Evolutionary conservation across 2,329 filamentous ascomycete species (phyloP), one percentile per base, ranked within the genome.

Genomic region (Didymella lethalis): DNA sequence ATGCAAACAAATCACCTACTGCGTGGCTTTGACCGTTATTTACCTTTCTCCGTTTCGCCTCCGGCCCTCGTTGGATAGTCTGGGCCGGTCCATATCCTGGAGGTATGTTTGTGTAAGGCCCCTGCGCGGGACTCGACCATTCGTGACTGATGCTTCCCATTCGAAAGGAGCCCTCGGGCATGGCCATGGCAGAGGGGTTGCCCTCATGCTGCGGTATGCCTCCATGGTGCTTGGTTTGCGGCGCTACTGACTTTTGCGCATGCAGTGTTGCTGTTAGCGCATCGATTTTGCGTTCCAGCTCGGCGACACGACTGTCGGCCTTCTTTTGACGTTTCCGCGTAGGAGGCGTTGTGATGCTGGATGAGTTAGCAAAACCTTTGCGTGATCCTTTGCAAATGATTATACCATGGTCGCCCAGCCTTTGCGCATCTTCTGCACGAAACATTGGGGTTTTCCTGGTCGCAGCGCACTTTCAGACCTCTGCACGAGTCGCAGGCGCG

Each of bases 211-310:
- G 62, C 10, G 70, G 72, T 2, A 73, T 53, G 26, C 65, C 68
- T 2, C 64, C 67, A 47, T 65, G 62, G 16, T 72, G 66, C 29
- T 64, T 63, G 18, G 66, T 44, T 3, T 71, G 67, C 1, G 69
- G 65, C 1, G 28, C 55, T 14, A 51, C 67, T 3, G 63, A 51
- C 59, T 77, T 77, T 62, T 80, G 78, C 29, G 90, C 87, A 45
- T 92, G 88, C 64, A 97, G 75, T 34, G 88, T 92, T 7, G 92
- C 91, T 7, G 91, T 96, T 73, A 97, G 76, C 8, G 90, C 91
- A 80, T 97, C 92, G 64, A 97, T 94, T 81, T 96, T 96, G 82
- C 90, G 92, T 81, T 97, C 93, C 50, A 97, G 83, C 80, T 97
- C 93, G 8, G 92, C 90, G 12, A 97, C 93, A 50, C 92, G 85